phyloP scores from a whole-genome alignment of 257 asterid species.

The Paulownia fortunei region DNA sequence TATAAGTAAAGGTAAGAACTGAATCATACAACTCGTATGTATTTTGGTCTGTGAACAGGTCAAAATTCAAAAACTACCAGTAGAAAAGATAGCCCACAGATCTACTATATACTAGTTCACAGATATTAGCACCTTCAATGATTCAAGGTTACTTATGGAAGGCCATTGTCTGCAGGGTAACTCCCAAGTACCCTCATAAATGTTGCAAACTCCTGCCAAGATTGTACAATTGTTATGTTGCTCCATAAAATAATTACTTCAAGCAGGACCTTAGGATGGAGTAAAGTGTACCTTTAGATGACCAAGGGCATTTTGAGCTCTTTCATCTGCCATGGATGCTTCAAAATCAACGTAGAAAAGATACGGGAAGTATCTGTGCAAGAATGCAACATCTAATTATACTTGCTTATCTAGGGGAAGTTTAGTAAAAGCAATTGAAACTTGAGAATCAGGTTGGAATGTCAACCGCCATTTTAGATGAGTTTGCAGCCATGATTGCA shows the following conservation, averaged over 20 bases:
- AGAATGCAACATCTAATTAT: conserved; percentile 30
- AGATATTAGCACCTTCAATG: conserved; percentile 35
- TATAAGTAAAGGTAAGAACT: conserved; percentile 10
- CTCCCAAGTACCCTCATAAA: conserved; percentile 96
- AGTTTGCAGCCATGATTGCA: background rate
- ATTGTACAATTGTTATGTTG: background rate
- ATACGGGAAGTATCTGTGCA: conserved; percentile 86
- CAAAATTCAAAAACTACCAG: background rate
- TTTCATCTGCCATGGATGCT: conserved; percentile 99
- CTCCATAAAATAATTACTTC: conserved; percentile 1
- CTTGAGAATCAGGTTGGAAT: conserved; percentile 14
- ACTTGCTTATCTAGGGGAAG: conserved; percentile 1
- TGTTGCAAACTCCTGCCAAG: conserved; percentile 89
- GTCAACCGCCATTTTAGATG: background rate
- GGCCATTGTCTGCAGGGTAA: conserved; percentile 89
- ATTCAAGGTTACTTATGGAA: conserved; percentile 47
- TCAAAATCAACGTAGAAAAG: conserved; percentile 97
- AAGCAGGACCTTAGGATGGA: conserved; percentile 4
- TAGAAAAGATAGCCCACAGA: background rate
- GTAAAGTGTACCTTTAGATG: conserved; percentile 71
- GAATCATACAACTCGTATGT: background rate
- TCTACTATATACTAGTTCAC: conserved; percentile 2
- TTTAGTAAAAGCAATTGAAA: background rate
- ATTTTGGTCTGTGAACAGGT: background rate
- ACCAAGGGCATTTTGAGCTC: conserved; percentile 96